Conservation (phyloP, 345 rosid species). For the Gossypium arboreum region DNA sequence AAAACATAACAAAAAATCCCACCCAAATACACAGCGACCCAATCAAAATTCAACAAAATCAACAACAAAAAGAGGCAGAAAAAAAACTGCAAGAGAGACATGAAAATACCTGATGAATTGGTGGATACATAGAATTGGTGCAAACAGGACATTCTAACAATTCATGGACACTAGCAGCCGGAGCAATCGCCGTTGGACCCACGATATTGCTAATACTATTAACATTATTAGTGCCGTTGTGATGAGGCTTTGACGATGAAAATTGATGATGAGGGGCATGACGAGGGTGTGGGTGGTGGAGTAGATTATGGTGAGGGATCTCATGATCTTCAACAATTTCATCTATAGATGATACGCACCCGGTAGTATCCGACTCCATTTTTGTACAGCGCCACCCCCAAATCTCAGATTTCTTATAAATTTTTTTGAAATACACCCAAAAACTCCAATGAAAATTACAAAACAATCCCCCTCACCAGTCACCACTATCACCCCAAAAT, state of each 20-base stretch:
- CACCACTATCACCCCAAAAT: no score
- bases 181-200: constrained; percentile 59
- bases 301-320: not conserved
- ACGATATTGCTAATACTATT: constrained; percentile 32
- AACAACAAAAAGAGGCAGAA: not conserved
- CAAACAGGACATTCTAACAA: constrained; percentile 96
- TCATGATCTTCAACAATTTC: not conserved
- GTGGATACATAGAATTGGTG: constrained; percentile 95
- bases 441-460: constrained; percentile 42
- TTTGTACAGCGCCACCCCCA: not conserved
- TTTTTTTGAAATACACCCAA: not conserved
- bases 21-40: not conserved
- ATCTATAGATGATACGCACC: not conserved
- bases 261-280: constrained; percentile 42
- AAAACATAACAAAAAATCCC: not conserved
- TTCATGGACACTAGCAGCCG: constrained; percentile 87
- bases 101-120: constrained; percentile 77
- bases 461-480: constrained; percentile 1
- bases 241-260: constrained; percentile 56
- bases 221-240: constrained; percentile 21
- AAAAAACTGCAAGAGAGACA: not conserved
- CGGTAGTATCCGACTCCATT: constrained; percentile 63
- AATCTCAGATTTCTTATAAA: not conserved
- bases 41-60: constrained; percentile 1
- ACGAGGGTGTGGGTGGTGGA: constrained; percentile 26